Percentiles rank a stretch among this genome's conserved stretches.
Conservation (phyloP, 2,329 filamentous ascomycete species). For the Fusarium austroafricanum region DNA sequence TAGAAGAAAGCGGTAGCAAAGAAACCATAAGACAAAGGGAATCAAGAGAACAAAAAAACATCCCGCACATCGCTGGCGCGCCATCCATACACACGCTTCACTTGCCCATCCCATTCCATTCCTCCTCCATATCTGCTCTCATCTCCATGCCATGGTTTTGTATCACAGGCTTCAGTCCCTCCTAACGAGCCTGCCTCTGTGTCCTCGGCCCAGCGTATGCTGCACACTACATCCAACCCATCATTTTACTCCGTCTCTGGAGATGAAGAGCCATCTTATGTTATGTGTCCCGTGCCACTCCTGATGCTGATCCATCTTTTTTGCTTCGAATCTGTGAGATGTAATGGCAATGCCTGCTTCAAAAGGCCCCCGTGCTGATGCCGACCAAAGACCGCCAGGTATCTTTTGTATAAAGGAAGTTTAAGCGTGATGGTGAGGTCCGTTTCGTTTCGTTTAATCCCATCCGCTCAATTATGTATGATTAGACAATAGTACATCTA, state of each 20-base stretch:
- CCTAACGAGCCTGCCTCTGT: conserved; percentile 6
- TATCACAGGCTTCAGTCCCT: conserved; percentile 12
- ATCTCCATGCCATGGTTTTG: conserved; percentile 15
- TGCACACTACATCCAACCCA: conserved; percentile 30
- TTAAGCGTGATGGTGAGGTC: conserved; percentile 40
- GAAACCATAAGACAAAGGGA: conserved; percentile 48
- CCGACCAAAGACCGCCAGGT: conserved; percentile 32
- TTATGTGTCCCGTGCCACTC: conserved; percentile 38
- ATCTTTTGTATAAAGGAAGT: conserved; percentile 41
- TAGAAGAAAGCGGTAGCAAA: conserved; percentile 39
- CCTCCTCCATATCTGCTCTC: conserved; percentile 22
- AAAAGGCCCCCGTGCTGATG: conserved; percentile 33
- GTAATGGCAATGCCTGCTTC: conserved; percentile 48
- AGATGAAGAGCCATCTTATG: conserved; percentile 37
- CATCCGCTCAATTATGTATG: conserved; percentile 57
- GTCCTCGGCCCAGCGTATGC: conserved; percentile 29
- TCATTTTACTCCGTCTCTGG: conserved; percentile 23
- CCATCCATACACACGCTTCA: conserved; percentile 34
- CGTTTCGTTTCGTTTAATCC: conserved; percentile 40
- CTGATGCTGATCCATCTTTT: conserved; percentile 46
- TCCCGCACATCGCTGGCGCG: conserved; percentile 31
- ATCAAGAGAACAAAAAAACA: conserved; percentile 41
- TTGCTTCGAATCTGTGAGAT: conserved; percentile 50
- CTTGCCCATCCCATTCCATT: background rate
- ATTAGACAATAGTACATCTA: conserved; percentile 65